Evolutionary conservation across 2,329 filamentous ascomycete species (phyloP), one percentile per base, ranked within the genome.

Genomic region (Aspergillus ochraceoroseus): DNA sequence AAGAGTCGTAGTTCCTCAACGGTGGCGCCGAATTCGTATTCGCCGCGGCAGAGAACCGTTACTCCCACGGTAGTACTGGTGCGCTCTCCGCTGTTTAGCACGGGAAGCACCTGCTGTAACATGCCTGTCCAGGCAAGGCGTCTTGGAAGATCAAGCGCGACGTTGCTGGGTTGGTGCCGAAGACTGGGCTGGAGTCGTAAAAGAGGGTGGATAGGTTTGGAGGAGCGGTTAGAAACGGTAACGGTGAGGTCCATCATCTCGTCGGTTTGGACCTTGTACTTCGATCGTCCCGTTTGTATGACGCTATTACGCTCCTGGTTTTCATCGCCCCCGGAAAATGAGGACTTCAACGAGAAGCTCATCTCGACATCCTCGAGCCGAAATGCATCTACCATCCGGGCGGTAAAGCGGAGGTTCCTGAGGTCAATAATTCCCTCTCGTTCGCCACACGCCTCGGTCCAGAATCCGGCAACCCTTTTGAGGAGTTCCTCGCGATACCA

Each of bases 401-500:
- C 68, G 11, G 76, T 82, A 17, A 95, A 70, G 7, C 85, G 76
- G 32, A 95, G 77, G 22, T 79, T 80, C 28, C 88, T 80, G 3
- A 95, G 68, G 57, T 94, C 87, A 36, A 95, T 76, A 1, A 71
- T 72, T 2, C 89, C 89, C 31, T 70, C 67, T 26, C 83, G 74
- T 1, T 68, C 68, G 52, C 70, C 65, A 0, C 78, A 79, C 11
- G 70, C 66, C 50, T 81, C 77, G 40, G 71, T 77, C 89, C 89
- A 95, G 0, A 73, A 77, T 0, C 83, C 87, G 17, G 73, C 74
- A 7, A 95, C 67, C 28, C 73, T 72, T 44, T 83, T 81, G 2
- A 95, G 74, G 2, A 95, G 75, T 57, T 79, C 80, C 61, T 94
- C 85, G 11, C 88, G 79, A 62, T 87, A 95, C 89, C 89, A 95